Conservation (phyloP, 1,284 basidiomycete genomes). For the Leucoagaricus sp. region DNA sequence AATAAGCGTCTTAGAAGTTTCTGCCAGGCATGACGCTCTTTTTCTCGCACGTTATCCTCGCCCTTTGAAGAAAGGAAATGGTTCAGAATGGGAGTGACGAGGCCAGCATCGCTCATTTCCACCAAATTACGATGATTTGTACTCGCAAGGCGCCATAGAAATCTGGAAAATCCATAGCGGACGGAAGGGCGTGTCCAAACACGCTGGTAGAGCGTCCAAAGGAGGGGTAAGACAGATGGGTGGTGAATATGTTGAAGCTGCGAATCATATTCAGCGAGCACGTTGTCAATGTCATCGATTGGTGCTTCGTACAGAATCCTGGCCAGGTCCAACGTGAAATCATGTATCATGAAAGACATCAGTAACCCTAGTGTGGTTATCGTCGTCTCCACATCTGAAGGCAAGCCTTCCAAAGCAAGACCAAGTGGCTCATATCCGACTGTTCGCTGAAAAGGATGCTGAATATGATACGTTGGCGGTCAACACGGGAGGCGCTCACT, state of each 20-base stretch:
- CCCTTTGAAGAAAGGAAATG: slow-evolving; percentile 33
- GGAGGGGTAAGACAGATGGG: slow-evolving; percentile 54
- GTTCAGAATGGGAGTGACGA: slow-evolving; percentile 57
- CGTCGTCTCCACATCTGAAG: slow-evolving; percentile 40
- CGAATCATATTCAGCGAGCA: slow-evolving; percentile 33
- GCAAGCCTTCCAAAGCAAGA: slow-evolving; percentile 53
- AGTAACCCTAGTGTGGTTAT: slow-evolving; percentile 58
- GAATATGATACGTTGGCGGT: not conserved
- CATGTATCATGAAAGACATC: slow-evolving; percentile 60
- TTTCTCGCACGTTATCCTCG: slow-evolving; percentile 31
- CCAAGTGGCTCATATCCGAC: slow-evolving; percentile 67
- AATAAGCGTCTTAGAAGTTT: slow-evolving; percentile 64
- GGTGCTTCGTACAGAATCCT: slow-evolving; percentile 39
- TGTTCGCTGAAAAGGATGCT: slow-evolving; percentile 43
- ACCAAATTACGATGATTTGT: slow-evolving; percentile 69
- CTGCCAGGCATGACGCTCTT: slow-evolving; percentile 56
- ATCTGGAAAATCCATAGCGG: slow-evolving; percentile 56
- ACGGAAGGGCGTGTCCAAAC: slow-evolving; percentile 22
- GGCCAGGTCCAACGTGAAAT: slow-evolving; percentile 62
- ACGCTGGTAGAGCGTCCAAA: slow-evolving; percentile 39
- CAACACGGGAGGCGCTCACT: slow-evolving; percentile 39
- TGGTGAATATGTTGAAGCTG: slow-evolving; percentile 50
- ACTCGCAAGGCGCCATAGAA: slow-evolving; percentile 61
- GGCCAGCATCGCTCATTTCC: slow-evolving; percentile 56
- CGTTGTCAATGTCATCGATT: slow-evolving; percentile 42